phyloP scores from a whole-genome alignment of 2,329 filamentous ascomycete species.

The Chrysosporium keratinophilum region DNA sequence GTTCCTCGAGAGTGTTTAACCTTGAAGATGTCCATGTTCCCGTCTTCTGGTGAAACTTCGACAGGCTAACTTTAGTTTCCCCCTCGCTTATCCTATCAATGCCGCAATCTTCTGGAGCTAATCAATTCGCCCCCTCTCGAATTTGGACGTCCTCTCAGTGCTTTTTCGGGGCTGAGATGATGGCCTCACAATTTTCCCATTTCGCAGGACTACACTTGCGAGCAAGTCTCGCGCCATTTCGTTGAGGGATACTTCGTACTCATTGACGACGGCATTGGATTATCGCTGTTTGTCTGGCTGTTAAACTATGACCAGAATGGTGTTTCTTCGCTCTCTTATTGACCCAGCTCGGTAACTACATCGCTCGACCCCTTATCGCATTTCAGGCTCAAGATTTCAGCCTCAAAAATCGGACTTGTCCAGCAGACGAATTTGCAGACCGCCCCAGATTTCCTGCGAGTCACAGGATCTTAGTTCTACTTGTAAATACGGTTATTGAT shows the following conservation, averaged over 20 bases:
- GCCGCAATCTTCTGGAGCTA: background rate
- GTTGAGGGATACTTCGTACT: too few relatives aligned
- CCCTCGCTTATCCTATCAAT: background rate
- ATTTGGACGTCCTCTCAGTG: background rate
- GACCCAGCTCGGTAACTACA: background rate
- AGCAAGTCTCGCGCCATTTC: too few relatives aligned
- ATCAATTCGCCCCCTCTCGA: background rate
- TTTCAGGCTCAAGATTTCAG: too few relatives aligned
- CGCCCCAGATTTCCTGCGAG: background rate
- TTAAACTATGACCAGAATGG: background rate
- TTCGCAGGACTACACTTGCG: too few relatives aligned
- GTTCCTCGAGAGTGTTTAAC: too few relatives aligned
- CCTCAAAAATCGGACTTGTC: background rate
- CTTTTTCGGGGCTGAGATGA: too few relatives aligned
- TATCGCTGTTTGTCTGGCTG: too few relatives aligned
- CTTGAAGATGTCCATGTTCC: background rate
- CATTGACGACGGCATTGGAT: too few relatives aligned
- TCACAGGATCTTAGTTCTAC: background rate
- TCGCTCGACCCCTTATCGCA: background rate
- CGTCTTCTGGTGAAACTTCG: background rate
- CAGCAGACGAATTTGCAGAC: background rate
- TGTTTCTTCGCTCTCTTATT: slow-evolving; percentile 9
- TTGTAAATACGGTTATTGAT: background rate
- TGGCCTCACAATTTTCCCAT: too few relatives aligned
- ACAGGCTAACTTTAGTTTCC: background rate